A percentile compares a stretch with the other conserved stretches of the same genome.
Evolutionary conservation across 1,284 basidiomycete species (phyloP).

Genomic region (Cyathus olla): DNA sequence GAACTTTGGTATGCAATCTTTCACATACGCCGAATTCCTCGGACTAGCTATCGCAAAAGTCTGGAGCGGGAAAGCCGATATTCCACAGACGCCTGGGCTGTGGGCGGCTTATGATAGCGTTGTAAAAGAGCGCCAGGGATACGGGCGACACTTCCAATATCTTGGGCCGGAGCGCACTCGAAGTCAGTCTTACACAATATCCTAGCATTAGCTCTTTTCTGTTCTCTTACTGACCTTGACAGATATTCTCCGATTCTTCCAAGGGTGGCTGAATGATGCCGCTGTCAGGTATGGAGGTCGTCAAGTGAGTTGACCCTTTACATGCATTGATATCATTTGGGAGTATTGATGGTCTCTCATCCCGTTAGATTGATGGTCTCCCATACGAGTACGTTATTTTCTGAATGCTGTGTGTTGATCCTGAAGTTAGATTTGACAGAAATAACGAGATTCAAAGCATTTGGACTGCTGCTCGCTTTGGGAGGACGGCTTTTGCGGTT

Average conservation of each 20-base stretch:
- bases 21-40: conserved; percentile 49
- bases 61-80: conserved; percentile 44
- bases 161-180: conserved; percentile 33
- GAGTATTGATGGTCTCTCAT: no score
- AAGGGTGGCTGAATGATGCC: conserved; percentile 45
- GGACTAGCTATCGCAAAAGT: conserved; percentile 48
- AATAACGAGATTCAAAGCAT: no score
- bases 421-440: no score
- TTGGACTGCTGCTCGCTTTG: no score
- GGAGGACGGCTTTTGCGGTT: no score
- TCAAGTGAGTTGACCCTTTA: conserved; percentile 35
- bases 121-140: conserved; percentile 41
- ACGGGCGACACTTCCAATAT: conserved; percentile 47
- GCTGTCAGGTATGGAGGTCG: conserved; percentile 44
- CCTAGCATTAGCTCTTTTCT: no score
- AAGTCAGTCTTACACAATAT: conserved; percentile 17
- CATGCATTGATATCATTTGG: no score
- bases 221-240: no score
- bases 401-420: no score
- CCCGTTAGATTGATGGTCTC: no score
- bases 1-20: conserved; percentile 51
- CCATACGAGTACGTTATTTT: no score
- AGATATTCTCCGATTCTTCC: conserved; percentile 40
- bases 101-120: conserved; percentile 41
- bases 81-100: conserved; percentile 38